phyloP scores from a whole-genome alignment of 169 alveolate genomes.

The Cryptosporidium bovis region DNA sequence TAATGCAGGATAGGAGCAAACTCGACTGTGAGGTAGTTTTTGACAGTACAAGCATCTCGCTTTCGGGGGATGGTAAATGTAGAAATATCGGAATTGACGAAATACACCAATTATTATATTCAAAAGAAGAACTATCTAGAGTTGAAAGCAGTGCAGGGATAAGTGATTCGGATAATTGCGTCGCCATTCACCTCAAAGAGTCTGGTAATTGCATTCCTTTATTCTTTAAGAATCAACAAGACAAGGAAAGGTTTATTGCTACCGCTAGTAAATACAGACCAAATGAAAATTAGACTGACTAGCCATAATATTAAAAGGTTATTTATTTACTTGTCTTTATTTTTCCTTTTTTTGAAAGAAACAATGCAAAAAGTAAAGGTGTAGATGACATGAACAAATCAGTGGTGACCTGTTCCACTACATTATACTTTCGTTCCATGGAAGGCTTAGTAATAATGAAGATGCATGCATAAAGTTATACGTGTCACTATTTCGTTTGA shows the following conservation, averaged over 20 bases:
- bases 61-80: conserved; percentile 71
- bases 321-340: too few species aligned
- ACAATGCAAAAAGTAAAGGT: too few species aligned
- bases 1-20: conserved; percentile 71
- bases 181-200: conserved; percentile 86
- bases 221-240: conserved; percentile 83
- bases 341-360: too few species aligned
- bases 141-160: conserved; percentile 85
- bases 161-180: conserved; percentile 82
- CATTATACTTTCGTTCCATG: too few species aligned
- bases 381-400: too few species aligned
- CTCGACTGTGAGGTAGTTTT: conserved; percentile 66
- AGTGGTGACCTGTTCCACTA: too few species aligned
- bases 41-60: conserved; percentile 58
- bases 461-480: too few species aligned
- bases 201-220: conserved; percentile 89
- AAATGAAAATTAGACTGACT: neutral
- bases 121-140: conserved; percentile 85
- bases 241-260: conserved; percentile 81
- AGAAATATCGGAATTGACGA: conserved; percentile 64
- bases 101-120: conserved; percentile 79
- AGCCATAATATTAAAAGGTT: too few species aligned
- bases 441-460: too few species aligned
- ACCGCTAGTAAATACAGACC: conserved; percentile 57
- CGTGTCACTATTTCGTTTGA: too few species aligned